A percentile compares a stretch with the other conserved stretches of the same genome.
phyloP scores from a whole-genome alignment of 805 yeast genomes.

The Metschnikowia gelsemii region DNA sequence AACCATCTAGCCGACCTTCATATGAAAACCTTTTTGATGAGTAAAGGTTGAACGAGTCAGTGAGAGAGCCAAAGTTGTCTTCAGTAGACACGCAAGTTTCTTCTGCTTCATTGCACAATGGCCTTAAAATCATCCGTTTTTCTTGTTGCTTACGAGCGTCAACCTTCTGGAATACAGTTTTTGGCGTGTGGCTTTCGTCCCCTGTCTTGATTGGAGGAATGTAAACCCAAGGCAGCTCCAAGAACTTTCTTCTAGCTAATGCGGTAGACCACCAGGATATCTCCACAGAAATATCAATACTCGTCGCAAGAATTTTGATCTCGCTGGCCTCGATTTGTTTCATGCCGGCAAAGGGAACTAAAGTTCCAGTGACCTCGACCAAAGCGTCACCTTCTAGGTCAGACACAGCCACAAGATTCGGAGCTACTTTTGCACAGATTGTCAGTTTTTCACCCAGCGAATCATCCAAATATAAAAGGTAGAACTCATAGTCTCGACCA shows the following conservation, averaged over 20 bases:
- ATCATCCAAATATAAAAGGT: constrained; percentile 34
- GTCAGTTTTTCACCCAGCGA: constrained; percentile 31
- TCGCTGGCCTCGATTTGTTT: constrained; percentile 11
- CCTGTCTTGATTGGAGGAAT: background rate
- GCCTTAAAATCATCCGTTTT: constrained; percentile 50
- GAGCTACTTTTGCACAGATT: constrained; percentile 24
- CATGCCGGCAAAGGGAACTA: constrained; percentile 11
- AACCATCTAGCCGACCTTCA: no score
- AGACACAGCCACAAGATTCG: constrained; percentile 17
- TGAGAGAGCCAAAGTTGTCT: background rate
- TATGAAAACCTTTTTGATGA: background rate
- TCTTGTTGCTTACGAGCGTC: constrained; percentile 77
- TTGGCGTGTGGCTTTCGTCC: constrained; percentile 20
- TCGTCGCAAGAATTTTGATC: constrained; percentile 18
- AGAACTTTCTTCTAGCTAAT: constrained; percentile 22
- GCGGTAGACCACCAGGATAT: constrained; percentile 30
- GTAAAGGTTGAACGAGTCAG: constrained; percentile 3
- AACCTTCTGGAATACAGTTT: constrained; percentile 77
- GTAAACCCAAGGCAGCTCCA: constrained; percentile 31
- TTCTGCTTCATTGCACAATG: background rate
- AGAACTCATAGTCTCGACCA: constrained; percentile 9
- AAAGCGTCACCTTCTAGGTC: constrained; percentile 24
- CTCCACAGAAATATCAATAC: constrained; percentile 26
- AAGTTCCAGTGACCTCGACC: constrained; percentile 27
- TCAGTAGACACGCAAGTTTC: background rate